Evolutionary conservation across 257 asterid species (phyloP).

Genomic region (Cinchona pubescens): DNA sequence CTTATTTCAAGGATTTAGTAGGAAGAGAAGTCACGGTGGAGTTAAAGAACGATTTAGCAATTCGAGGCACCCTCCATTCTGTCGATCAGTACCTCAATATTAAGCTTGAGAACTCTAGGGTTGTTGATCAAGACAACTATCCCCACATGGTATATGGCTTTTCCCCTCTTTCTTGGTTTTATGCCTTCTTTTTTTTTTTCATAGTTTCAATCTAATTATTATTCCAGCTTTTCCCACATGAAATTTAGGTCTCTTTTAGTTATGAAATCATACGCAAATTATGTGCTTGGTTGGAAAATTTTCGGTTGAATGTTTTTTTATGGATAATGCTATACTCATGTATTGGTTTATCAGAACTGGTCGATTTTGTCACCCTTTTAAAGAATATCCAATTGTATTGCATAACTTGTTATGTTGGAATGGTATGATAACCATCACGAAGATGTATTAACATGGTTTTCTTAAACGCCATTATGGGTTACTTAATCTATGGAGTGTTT

Average conservation of each 20-base stretch:
- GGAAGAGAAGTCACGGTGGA: constrained; percentile 98
- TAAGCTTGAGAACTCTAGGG: constrained; percentile 89
- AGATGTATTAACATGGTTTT: background rate
- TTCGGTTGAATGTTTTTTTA: background rate
- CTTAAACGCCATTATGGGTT: no score
- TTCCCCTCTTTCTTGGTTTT: no score
- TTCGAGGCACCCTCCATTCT: constrained; percentile 86
- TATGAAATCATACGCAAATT: background rate
- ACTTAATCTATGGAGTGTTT: background rate
- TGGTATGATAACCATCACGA: background rate
- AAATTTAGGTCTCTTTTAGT: background rate
- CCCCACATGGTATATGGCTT: constrained; percentile 99
- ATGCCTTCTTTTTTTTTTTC: constrained; percentile 20
- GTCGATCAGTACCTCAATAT: constrained; percentile 97
- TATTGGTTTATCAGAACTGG: background rate
- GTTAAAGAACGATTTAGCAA: constrained; percentile 92
- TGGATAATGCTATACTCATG: background rate
- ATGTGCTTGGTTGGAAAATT: background rate
- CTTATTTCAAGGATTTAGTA: constrained; percentile 96
- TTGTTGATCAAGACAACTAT: constrained; percentile 90
- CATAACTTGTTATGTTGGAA: background rate
- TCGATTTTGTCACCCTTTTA: no score
- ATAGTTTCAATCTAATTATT: constrained; percentile 18
- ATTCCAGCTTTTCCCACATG: background rate
- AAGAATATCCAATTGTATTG: background rate